Evolutionary conservation across 192 early-diverging fungal genomes (phyloP).

Genomic region (Spinellus fusiger): DNA sequence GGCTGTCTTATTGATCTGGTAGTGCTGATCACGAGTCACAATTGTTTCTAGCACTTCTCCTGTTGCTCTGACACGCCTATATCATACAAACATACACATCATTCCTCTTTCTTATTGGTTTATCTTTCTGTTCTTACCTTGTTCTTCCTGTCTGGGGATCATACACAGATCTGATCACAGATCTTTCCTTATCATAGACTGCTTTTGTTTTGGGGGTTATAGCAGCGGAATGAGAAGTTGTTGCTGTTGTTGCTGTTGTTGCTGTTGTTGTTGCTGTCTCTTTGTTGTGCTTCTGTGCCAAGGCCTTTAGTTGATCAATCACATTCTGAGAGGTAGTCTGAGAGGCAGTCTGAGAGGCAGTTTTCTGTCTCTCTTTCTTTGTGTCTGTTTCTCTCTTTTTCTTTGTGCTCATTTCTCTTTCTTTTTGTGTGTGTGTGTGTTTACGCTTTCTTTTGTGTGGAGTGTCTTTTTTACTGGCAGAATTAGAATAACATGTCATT

Average conservation of each 20-base stretch:
- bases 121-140: slow-evolving; percentile 24
- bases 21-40: slow-evolving; percentile 41
- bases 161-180: slow-evolving; percentile 32
- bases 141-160: slow-evolving; percentile 45
- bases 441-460: too few species aligned
- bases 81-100: background rate
- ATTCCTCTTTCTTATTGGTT: background rate
- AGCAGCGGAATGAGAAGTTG: background rate
- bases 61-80: slow-evolving; percentile 42
- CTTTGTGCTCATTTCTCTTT: background rate
- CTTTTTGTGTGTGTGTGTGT: slow-evolving; percentile 2
- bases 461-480: too few species aligned
- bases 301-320: slow-evolving; percentile 3
- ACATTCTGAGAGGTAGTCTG: too few species aligned
- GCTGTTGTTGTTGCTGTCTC: too few species aligned
- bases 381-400: background rate
- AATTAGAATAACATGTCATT: too few species aligned
- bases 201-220: slow-evolving; percentile 40
- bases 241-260: slow-evolving; percentile 7
- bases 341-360: too few species aligned
- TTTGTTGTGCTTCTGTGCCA: slow-evolving; percentile 21
- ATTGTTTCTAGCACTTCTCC: slow-evolving; percentile 49
- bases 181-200: slow-evolving; percentile 39
- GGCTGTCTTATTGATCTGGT: slow-evolving; percentile 39
- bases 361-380: slow-evolving; percentile 5